Conservation (phyloP, 495 filamentous ascomycete genomes). For the Chaetomidium leptoderma region DNA sequence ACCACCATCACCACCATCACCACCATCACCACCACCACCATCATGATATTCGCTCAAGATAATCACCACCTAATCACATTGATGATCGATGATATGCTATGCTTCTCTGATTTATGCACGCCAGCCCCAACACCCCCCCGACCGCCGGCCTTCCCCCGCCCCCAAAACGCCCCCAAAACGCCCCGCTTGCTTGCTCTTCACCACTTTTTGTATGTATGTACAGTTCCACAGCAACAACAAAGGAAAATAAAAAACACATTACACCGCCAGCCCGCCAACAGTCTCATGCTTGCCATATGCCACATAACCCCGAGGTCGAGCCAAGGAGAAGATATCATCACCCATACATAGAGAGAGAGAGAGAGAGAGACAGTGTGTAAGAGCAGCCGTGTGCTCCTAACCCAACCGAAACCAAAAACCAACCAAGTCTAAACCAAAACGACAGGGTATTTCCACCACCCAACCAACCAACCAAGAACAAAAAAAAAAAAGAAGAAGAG, state of each 20-base stretch:
- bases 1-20: too few relatives aligned
- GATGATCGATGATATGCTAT: too few relatives aligned
- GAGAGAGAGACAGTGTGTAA: neutral
- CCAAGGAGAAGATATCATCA: neutral
- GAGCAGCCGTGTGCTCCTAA: neutral
- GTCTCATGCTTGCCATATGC: constrained; percentile 8
- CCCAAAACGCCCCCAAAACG: too few relatives aligned
- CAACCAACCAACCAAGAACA: neutral
- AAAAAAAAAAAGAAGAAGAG: constrained; percentile 5
- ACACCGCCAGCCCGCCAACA: neutral
- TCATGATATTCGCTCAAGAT: too few relatives aligned
- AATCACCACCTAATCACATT: too few relatives aligned
- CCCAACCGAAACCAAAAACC: neutral
- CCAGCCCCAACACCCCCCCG: too few relatives aligned
- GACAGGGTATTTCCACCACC: constrained; percentile 8
- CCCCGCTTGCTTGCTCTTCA: constrained; percentile 10
- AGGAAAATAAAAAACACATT: constrained; percentile 2
- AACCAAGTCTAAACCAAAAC: constrained; percentile 2
- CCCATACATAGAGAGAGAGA: neutral
- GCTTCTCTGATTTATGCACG: too few relatives aligned
- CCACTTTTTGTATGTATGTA: neutral
- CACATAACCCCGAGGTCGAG: neutral
- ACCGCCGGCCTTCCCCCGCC: too few relatives aligned
- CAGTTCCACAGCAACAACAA: neutral
- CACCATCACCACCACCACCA: too few relatives aligned